Evolutionary conservation across 2,329 filamentous ascomycete genomes (phyloP), one percentile per base, ranked within the genome.

Genomic region (Colletotrichum sp.): DNA sequence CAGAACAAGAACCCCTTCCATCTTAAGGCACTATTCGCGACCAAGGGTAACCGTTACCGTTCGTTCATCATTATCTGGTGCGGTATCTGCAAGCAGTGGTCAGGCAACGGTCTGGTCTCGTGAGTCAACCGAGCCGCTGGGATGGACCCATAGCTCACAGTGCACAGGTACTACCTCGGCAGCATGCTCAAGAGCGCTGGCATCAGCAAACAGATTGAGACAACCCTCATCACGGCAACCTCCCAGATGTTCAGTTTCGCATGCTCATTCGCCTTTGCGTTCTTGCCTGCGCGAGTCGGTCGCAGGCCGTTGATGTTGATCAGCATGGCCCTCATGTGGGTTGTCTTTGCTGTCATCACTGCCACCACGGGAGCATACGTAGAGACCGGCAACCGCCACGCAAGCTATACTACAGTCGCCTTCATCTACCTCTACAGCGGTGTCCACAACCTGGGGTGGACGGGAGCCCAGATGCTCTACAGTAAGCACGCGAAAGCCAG

Each of bases 51-150:
- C 66, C 81, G 83, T 3, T 82, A 82, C 49, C 79, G 83, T 2
- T 79, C 82, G 21, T 85, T 87, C 76, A 81, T 88, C 9, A 83
- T 88, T 1, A 71, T 87, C 2, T 82, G 81, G 28, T 86, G 88
- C 81, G 87, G 84, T 1, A 84, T 88, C 60, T 88, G 88, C 71
- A 85, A 83, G 2, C 85, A 87, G 60, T 84, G 83, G 80, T 81
- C 79, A 8, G 84, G 84, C 15, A 69, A 69, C 55, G 26, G 55
- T 2, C 24, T 59, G 21, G 21, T 59, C 55, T 59, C 55, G 55
- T 59, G 55, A 26, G 26, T 59, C 1, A 30, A 3, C 44, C 44
- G n/a, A 21, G n/a, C 44, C 44, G 44, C 44, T 52, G n/a, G n/a
- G n/a, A 52, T 52, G 44, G n/a, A 52, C n/a, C 44, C 26, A 26